These are phyloP conservation scores for Epichloe gansuensis DNA, from an alignment of 2,329 filamentous ascomycete genomes.

Conservation along the genomic window DNA sequence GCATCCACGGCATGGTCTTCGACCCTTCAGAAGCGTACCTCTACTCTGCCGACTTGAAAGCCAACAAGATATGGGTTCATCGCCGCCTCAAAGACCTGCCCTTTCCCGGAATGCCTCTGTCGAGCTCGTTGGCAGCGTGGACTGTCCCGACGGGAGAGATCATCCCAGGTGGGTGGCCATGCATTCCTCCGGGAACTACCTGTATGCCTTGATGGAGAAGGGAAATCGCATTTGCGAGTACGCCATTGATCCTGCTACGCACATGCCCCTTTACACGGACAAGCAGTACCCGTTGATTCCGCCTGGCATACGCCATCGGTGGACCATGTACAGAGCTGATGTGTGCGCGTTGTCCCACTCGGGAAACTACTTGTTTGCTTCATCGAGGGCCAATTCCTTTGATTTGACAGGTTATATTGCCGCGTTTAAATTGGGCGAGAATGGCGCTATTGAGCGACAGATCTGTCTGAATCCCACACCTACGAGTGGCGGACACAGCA, in stretches of 20 bases:
- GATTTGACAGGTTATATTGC: slow-evolving; percentile 72
- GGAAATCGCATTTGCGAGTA: slow-evolving; percentile 77
- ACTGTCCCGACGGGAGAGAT: slow-evolving; percentile 58
- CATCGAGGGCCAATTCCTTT: slow-evolving; percentile 65
- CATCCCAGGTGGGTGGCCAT: slow-evolving; percentile 85
- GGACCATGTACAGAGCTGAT: slow-evolving; percentile 68
- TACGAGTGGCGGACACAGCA: slow-evolving; percentile 78
- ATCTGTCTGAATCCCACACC: slow-evolving; percentile 74
- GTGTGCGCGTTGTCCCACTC: slow-evolving; percentile 63
- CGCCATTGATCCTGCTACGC: slow-evolving; percentile 60
- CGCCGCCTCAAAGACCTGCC: slow-evolving; percentile 41
- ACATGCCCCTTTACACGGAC: slow-evolving; percentile 67
- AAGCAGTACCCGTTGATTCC: slow-evolving; percentile 70
- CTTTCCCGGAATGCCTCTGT: slow-evolving; percentile 41
- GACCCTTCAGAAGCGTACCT: slow-evolving; percentile 61
- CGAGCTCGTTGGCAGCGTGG: slow-evolving; percentile 57
- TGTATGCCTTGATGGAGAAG: slow-evolving; percentile 85
- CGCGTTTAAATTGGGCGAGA: slow-evolving; percentile 58
- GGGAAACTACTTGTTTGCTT: slow-evolving; percentile 70
- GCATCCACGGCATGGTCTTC: slow-evolving; percentile 75
- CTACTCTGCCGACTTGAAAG: slow-evolving; percentile 67
- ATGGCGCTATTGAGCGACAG: slow-evolving; percentile 63
- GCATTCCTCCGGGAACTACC: slow-evolving; percentile 62
- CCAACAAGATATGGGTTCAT: slow-evolving; percentile 78
- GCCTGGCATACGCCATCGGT: slow-evolving; percentile 45